These are phyloP conservation scores for Pinus albicaulis DNA, from an alignment of 75 land plant species.

Conservation along the genomic window DNA sequence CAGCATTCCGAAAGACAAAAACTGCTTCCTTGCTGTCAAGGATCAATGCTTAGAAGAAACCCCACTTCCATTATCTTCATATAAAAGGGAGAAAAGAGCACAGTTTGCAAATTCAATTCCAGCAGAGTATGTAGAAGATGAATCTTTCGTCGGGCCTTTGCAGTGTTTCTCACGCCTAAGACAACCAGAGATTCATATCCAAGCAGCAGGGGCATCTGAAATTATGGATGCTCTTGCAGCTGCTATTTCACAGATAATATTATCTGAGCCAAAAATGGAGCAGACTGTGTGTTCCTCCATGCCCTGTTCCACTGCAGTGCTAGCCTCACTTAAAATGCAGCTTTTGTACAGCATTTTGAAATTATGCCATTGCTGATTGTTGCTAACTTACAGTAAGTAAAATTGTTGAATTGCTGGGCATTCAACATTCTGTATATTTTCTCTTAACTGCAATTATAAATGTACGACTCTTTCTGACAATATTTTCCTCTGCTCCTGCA, in stretches of 20 bases:
- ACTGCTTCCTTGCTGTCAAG: not conserved
- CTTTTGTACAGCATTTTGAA: constrained; percentile 74
- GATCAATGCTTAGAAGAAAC: not conserved
- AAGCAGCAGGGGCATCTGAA: constrained; percentile 30
- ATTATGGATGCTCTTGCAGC: constrained; percentile 54
- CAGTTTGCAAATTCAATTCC: too few species aligned
- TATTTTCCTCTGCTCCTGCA: too few species aligned
- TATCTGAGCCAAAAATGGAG: constrained; percentile 71
- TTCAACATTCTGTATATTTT: too few species aligned
- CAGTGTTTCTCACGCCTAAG: too few species aligned
- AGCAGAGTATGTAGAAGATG: too few species aligned
- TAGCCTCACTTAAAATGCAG: constrained; percentile 50
- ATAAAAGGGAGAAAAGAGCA: not conserved
- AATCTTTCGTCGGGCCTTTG: too few species aligned
- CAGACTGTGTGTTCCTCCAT: constrained; percentile 37
- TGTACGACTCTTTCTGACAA: too few species aligned
- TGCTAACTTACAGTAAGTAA: constrained; percentile 3
- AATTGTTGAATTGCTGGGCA: too few species aligned
- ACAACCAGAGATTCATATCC: constrained; percentile 3
- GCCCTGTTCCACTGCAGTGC: constrained; percentile 34
- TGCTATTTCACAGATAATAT: constrained; percentile 51
- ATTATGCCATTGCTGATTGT: not conserved
- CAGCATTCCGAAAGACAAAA: constrained; percentile 20
- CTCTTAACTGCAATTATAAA: too few species aligned
- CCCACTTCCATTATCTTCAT: not conserved